Evolutionary conservation across 2,329 filamentous ascomycete species (phyloP).

Genomic region (Alternaria sp.): DNA sequence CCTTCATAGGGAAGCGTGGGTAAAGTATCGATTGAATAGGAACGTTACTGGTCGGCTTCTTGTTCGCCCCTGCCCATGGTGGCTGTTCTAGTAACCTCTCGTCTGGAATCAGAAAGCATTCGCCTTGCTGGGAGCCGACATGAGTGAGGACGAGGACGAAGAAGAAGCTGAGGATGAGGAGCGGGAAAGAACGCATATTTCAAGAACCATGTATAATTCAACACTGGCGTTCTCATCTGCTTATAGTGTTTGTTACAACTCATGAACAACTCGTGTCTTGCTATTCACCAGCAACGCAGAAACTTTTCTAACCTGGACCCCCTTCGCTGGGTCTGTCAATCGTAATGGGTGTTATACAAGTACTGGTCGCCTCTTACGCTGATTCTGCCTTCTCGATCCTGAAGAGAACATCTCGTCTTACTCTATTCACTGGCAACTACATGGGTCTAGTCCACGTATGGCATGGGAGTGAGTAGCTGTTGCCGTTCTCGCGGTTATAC

Average conservation of each 20-base stretch:
- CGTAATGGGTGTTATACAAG: conserved; percentile 5
- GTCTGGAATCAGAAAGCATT: background rate
- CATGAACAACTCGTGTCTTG: too few relatives aligned
- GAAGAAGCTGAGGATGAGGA: too few relatives aligned
- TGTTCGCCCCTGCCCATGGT: background rate
- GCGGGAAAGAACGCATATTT: too few relatives aligned
- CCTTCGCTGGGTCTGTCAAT: conserved; percentile 7
- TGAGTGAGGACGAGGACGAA: too few relatives aligned
- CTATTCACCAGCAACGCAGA: too few relatives aligned
- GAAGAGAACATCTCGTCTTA: conserved; percentile 6
- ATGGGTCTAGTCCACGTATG: conserved; percentile 12
- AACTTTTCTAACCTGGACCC: too few relatives aligned
- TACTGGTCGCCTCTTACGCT: conserved; percentile 8
- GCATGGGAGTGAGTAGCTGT: conserved; percentile 14
- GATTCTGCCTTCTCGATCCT: background rate
- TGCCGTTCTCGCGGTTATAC: conserved; percentile 2
- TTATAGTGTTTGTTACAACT: too few relatives aligned
- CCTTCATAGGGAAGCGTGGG: background rate
- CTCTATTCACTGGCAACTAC: conserved; percentile 21
- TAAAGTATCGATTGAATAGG: background rate
- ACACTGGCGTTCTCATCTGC: too few relatives aligned
- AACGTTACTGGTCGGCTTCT: background rate
- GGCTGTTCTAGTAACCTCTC: background rate
- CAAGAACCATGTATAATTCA: too few relatives aligned
- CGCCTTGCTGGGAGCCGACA: too few relatives aligned